These are phyloP conservation scores for Blastocrithidia nonstop DNA, from an alignment of 208 protist genomes.

Conservation along the genomic window DNA sequence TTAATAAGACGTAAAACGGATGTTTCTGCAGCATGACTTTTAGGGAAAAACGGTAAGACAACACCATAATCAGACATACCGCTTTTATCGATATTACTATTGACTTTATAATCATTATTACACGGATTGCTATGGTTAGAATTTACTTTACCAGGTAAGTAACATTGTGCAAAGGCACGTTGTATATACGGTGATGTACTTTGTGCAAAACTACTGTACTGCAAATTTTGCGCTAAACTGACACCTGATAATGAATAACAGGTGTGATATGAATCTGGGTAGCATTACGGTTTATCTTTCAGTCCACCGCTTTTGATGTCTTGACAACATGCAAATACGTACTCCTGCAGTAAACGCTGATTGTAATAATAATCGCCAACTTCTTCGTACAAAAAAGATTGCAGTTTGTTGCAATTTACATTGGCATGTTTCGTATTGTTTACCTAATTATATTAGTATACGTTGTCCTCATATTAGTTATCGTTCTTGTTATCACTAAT, in stretches of 20 bases:
- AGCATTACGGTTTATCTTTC: slow-evolving; percentile 69
- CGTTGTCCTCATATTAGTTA: slow-evolving; percentile 1
- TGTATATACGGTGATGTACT: slow-evolving; percentile 11
- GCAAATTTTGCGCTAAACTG: slow-evolving; percentile 61
- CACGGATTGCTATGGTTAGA: neutral
- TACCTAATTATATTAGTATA: neutral
- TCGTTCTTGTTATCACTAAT: slow-evolving; percentile 14
- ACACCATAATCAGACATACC: slow-evolving; percentile 15
- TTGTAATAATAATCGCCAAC: slow-evolving; percentile 61
- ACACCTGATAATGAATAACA: slow-evolving; percentile 81
- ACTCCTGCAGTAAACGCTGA: slow-evolving; percentile 59
- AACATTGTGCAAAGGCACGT: slow-evolving; percentile 19
- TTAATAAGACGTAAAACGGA: slow-evolving; percentile 26
- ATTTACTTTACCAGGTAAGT: slow-evolving; percentile 14
- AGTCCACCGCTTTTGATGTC: slow-evolving; percentile 37
- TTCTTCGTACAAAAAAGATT: slow-evolving; percentile 19
- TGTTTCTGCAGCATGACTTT: slow-evolving; percentile 8
- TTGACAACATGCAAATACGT: slow-evolving; percentile 72
- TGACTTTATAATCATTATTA: slow-evolving; percentile 1
- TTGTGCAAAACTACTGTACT: slow-evolving; percentile 19
- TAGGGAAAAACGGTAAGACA: slow-evolving; percentile 13
- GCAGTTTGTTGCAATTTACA: neutral
- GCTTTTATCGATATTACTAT: neutral
- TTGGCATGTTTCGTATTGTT: slow-evolving; percentile 3
- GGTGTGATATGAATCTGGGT: slow-evolving; percentile 80